Base-by-base conservation (phyloP, 257 asterid genomes). In the Fraxinus excelsior region DNA sequence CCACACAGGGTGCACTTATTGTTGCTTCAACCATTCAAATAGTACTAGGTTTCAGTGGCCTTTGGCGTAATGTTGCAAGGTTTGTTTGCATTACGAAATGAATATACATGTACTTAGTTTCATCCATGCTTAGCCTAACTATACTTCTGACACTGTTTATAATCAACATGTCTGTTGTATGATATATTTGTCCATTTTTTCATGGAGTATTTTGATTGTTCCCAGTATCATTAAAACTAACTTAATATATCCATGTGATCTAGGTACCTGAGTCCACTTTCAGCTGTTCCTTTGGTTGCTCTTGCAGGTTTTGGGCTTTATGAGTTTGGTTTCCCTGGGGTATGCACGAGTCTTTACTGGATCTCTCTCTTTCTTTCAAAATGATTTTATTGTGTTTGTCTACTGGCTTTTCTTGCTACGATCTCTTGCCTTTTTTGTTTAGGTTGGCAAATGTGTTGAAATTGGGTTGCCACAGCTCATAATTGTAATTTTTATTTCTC, bases 371-470 rank as follows among this genome's bases (percentile, higher is more conserved):
- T 40, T 69, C n/a, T 75, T 31, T 18, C 16, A 14, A 26, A 28
- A 28, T 71, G 12, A 16, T 11, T 58, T 67, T 56, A 18, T 38
- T 26, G 9, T 66, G 32, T 21, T 56, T 8, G 1, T 64, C 35
- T 74, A 38, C 73, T 44, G 23, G 35, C 11, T 62, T 62, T 12
- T 11, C 35, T 62, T 58, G 28, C 29, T 9, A n/a, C n/a, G 31
- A 67, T 42, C 74, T 29, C 72, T 71, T 66, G 46, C 35, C 9
- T 74, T 67, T 42, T n/a, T 72, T 76, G 70, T 77, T 73, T 74
- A 94, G 98, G 97, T 92, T 73, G 97, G 96, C 23, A 88, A 87
- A 85, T 94, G 98, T 74, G 82, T 94, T 49, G 98, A 94, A 83
- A 86, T 92, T 68, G 97, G 98, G 76, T 75, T 94, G 91, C 98